Base-by-base conservation (phyloP, 306 rosid genomes). In the Neltuma alba region DNA sequence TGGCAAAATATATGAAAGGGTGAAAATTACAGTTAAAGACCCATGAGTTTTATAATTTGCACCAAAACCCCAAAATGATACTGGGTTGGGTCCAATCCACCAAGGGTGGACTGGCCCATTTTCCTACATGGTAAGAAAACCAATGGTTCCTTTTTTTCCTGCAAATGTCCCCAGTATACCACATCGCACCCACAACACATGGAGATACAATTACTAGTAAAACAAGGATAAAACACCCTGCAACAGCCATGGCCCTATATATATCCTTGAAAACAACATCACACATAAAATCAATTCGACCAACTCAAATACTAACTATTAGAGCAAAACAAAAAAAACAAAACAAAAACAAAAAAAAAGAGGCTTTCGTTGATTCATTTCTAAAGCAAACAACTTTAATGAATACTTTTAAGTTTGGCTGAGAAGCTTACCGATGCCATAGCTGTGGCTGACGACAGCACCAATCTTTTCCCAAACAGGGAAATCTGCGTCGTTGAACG, bases 401-500 rank as follows among this genome's bases (percentile, higher is more conserved):
- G 13, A 5, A 2, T 36, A n/a, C 75, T 30, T 9, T 9, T 42
- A 70, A 45, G 50, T 58, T 72, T 7, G 60, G 6, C 34, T 36
- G 30, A 47, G 18, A 66, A 25, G 21, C 89, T 74, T 23, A 95
- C 99, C 99, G 66, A 95, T 88, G 44, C 99, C 99, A 87, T 92
- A 95, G 83, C 97, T 89, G 82, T 92, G 99, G 69, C 98, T 86
- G 38, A 95, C 99, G 72, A 92, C 92, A 77, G 99, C 97, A 33
- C 98, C 99, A 69, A 92, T 88, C 91, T 95, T 95, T 30, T 95
- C 99, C 99, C 99, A 95, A 18, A 92, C 94, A 3, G 98, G 97
- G 38, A 88, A 92, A 76, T 95, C 99, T 42, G 97, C 75, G 7
- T 91, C 97, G 55, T 70, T 72, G 85, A 92, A 94, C 54, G 81